Conservation (phyloP, 1,284 basidiomycete species). For the Chalciporus sp. region DNA sequence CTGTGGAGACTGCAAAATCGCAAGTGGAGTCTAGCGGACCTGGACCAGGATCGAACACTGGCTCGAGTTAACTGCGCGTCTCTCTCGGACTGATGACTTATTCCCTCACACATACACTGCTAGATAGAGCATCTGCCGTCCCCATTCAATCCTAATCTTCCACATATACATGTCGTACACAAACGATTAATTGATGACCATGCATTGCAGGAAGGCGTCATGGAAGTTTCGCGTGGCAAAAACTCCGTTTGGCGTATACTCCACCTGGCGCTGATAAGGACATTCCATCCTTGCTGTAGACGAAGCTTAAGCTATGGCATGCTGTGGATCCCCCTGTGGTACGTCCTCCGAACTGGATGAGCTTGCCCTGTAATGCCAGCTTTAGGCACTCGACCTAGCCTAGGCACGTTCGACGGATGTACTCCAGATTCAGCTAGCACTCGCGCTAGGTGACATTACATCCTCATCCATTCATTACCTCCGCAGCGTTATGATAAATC, state of each 20-base stretch:
- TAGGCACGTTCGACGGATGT: no score
- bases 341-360: no score
- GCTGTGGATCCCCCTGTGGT: background rate
- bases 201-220: background rate
- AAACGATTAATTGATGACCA: constrained; percentile 18
- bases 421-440: no score
- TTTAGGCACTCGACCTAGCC: no score
- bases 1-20: constrained; percentile 18
- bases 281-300: no score
- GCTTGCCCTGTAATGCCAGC: no score
- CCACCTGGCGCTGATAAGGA: no score
- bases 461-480: background rate
- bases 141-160: constrained; percentile 25
- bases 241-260: background rate
- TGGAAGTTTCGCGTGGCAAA: background rate
- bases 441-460: no score
- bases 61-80: constrained; percentile 20
- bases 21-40: constrained; percentile 21
- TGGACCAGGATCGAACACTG: constrained; percentile 16
- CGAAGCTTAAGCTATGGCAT: background rate
- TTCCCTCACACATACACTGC: constrained; percentile 10
- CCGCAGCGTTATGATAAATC: no score
- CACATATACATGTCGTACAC: constrained; percentile 13
- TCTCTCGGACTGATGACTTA: constrained; percentile 13
- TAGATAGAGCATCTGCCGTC: constrained; percentile 23